These are phyloP conservation scores for Asterochloris erici DNA, from an alignment of 139 green algal species.

Conservation along the genomic window DNA sequence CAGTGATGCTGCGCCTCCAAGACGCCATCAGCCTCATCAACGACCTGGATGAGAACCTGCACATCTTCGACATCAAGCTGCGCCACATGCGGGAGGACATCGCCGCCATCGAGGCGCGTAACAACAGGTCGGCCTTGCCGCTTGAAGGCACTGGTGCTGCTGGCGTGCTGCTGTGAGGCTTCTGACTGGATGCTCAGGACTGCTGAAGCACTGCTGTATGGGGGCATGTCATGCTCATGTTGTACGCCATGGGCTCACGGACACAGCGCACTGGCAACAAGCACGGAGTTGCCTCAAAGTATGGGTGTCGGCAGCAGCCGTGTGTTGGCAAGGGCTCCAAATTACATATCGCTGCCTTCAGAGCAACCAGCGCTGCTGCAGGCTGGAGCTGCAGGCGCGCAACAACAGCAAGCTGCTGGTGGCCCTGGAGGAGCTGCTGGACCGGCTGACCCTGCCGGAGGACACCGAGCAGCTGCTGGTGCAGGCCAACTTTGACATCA, in stretches of 20 bases:
- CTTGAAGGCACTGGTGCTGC: too few species aligned
- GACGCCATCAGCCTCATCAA: constrained; percentile 35
- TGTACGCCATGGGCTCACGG: too few species aligned
- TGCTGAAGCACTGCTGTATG: too few species aligned
- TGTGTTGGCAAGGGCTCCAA: too few species aligned
- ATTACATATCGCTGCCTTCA: too few species aligned
- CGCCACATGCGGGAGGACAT: constrained; percentile 47
- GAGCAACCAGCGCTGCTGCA: neutral
- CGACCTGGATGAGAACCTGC: constrained; percentile 50
- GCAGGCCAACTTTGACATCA: constrained; percentile 8
- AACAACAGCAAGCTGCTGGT: constrained; percentile 42
- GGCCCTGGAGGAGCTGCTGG: constrained; percentile 38
- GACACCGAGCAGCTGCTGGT: constrained; percentile 27
- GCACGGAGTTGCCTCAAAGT: too few species aligned
- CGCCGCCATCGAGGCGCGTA: constrained; percentile 49
- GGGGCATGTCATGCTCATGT: too few species aligned
- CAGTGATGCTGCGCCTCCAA: constrained; percentile 27
- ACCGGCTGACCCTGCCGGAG: constrained; percentile 25
- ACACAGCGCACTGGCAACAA: too few species aligned
- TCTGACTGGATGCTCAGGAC: too few species aligned
- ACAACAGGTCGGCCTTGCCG: constrained; percentile 26
- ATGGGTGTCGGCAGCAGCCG: too few species aligned
- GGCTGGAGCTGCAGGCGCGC: constrained; percentile 45
- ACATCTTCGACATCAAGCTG: constrained; percentile 45
- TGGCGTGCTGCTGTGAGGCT: too few species aligned